A percentile compares a stretch with the other conserved stretches of the same genome.
Evolutionary conservation across 805 yeast genomes (phyloP).

Genomic region (Vanderwaltozyma tropicalis): DNA sequence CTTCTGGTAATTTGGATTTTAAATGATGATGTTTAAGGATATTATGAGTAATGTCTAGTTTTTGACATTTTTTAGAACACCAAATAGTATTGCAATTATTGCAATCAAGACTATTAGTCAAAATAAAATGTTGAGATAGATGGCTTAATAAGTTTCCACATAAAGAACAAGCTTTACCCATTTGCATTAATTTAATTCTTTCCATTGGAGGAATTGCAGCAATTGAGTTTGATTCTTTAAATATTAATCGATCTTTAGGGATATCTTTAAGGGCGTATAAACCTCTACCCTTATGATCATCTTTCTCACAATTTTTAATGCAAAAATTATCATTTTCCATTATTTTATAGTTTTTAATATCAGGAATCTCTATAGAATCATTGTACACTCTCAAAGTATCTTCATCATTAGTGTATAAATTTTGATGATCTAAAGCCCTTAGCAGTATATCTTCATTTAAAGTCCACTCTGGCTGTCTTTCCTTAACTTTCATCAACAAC

Average conservation of each 20-base stretch:
- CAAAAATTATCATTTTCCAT: not conserved
- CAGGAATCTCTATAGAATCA: slow-evolving; percentile 28
- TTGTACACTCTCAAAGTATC: slow-evolving; percentile 41
- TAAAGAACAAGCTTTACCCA: slow-evolving; percentile 59
- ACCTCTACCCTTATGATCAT: slow-evolving; percentile 13
- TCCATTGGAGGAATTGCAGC: slow-evolving; percentile 59
- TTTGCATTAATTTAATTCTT: slow-evolving; percentile 44
- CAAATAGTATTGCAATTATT: slow-evolving; percentile 53
- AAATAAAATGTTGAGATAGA: slow-evolving; percentile 21
- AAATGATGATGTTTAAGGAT: slow-evolving; percentile 45
- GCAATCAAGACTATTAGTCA: slow-evolving; percentile 50
- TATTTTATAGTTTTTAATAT: slow-evolving; percentile 2
- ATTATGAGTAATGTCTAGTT: slow-evolving; percentile 41
- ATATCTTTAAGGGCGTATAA: slow-evolving; percentile 42
- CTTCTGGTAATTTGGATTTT: slow-evolving; percentile 24
- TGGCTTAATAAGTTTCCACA: slow-evolving; percentile 49
- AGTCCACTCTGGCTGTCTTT: slow-evolving; percentile 50
- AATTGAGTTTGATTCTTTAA: slow-evolving; percentile 52
- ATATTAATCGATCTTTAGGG: slow-evolving; percentile 41
- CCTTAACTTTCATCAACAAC: slow-evolving; percentile 41
- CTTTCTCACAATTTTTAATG: not conserved
- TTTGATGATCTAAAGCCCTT: slow-evolving; percentile 43
- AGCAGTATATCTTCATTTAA: slow-evolving; percentile 50
- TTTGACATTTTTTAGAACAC: slow-evolving; percentile 59
- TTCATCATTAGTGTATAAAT: slow-evolving; percentile 37